Evolutionary conservation across 2,329 filamentous ascomycete species (phyloP).

Genomic region (Diaporthe batatas): DNA sequence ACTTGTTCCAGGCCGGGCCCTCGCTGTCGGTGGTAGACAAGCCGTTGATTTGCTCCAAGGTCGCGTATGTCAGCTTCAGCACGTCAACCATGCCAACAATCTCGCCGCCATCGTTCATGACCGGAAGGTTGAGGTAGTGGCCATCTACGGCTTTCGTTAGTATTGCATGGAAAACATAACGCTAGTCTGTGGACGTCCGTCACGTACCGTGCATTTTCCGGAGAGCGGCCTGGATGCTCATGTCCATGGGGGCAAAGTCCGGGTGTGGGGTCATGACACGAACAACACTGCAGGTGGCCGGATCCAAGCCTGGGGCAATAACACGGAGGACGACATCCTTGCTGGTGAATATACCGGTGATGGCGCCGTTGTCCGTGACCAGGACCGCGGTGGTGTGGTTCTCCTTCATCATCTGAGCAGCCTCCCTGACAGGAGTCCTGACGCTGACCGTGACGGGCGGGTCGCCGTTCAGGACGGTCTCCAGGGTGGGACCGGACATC

Average conservation of each 20-base stretch:
- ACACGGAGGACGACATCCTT: constrained; percentile 99
- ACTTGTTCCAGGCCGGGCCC: constrained; percentile 99
- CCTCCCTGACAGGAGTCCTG: constrained; percentile 95
- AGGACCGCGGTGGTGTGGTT: constrained; percentile 97
- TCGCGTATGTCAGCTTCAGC: constrained; percentile 97
- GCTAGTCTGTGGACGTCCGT: too few species aligned
- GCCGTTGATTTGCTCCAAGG: constrained; percentile 96
- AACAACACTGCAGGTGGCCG: constrained; percentile 94
- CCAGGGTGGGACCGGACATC: constrained; percentile 97
- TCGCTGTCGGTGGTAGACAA: constrained; percentile 91
- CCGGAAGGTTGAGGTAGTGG: constrained; percentile 96
- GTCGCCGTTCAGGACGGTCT: constrained; percentile 91
- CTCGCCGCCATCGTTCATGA: constrained; percentile 97
- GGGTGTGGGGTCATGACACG: constrained; percentile 99
- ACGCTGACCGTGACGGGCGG: constrained; percentile 96
- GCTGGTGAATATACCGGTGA: constrained; percentile 99
- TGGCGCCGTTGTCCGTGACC: constrained; percentile 95
- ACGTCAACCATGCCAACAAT: constrained; percentile 99
- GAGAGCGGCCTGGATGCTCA: constrained; percentile 98
- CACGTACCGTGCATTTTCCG: constrained; percentile 97
- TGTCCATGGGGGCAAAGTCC: constrained; percentile 98
- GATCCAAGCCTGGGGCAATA: constrained; percentile 95
- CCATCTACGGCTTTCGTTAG: constrained; percentile 74
- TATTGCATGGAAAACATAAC: neutral
- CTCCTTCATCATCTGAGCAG: constrained; percentile 96